phyloP scores from a whole-genome alignment of 2,329 filamentous ascomycete species.

The Ascochyta fabae region DNA sequence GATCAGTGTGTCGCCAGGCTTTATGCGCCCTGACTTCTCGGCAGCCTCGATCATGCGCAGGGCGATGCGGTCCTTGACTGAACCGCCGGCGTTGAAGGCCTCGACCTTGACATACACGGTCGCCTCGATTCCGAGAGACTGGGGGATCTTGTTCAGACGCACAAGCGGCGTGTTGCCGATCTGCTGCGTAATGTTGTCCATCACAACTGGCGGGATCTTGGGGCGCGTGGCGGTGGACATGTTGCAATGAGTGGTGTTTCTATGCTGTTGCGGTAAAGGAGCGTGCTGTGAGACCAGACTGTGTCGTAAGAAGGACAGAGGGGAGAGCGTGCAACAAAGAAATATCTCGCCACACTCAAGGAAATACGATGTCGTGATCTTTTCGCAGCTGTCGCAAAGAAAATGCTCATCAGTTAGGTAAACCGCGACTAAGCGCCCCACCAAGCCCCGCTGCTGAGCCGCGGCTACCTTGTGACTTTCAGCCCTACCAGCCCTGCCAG shows the following conservation, averaged over 20 bases:
- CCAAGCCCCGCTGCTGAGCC: constrained; percentile 14
- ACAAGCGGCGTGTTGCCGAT: constrained; percentile 98
- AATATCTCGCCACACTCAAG: constrained; percentile 10
- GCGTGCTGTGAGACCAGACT: background rate
- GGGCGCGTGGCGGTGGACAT: constrained; percentile 60
- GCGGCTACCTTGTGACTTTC: constrained; percentile 11
- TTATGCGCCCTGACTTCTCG: constrained; percentile 89
- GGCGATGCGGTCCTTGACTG: constrained; percentile 94
- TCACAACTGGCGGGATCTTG: constrained; percentile 61
- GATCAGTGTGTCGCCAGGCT: constrained; percentile 95
- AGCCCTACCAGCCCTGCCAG: constrained; percentile 4
- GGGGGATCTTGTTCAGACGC: constrained; percentile 88
- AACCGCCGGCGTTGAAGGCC: constrained; percentile 91
- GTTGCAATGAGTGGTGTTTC: constrained; percentile 11
- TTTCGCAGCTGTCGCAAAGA: constrained; percentile 18
- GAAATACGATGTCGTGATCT: constrained; percentile 17
- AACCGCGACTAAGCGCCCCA: constrained; percentile 17
- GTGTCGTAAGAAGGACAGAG: background rate
- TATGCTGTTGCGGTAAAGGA: background rate
- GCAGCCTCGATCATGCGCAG: constrained; percentile 97
- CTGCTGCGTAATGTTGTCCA: constrained; percentile 78
- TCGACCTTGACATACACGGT: constrained; percentile 92
- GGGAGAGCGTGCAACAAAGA: constrained; percentile 1
- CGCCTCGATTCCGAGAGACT: constrained; percentile 86
- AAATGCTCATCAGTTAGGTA: constrained; percentile 17